Percentiles rank a stretch among this genome's conserved stretches.
phyloP scores from a whole-genome alignment of 768 basidiomycete genomes.

The Pleurotus salmoneostramineus region DNA sequence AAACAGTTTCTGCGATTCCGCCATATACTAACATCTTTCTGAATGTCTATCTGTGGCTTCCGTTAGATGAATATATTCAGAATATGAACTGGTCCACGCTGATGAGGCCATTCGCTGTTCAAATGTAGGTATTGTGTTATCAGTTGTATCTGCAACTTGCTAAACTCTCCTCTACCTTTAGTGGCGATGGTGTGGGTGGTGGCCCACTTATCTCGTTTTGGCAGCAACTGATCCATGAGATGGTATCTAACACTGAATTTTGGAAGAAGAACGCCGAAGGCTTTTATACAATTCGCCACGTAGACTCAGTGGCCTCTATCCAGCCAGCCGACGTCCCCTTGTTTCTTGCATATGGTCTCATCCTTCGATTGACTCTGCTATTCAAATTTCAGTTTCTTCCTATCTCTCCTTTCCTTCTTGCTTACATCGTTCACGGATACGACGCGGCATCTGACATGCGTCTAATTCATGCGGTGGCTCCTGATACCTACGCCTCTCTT shows the following conservation, averaged over 20 bases:
- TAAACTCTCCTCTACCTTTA: neutral
- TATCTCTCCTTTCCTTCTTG: constrained; percentile 3
- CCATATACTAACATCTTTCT: no score
- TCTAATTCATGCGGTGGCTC: constrained; percentile 1
- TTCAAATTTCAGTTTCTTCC: neutral
- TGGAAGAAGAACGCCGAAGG: constrained; percentile 1
- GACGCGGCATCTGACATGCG: neutral
- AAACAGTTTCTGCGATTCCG: no score
- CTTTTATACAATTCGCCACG: neutral
- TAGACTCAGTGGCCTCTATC: neutral
- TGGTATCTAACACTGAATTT: neutral
- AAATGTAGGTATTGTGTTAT: no score
- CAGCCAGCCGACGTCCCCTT: neutral
- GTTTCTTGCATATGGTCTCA: neutral
- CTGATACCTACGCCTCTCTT: neutral
- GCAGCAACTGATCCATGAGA: neutral
- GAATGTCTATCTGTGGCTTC: no score
- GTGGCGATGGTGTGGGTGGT: constrained; percentile 1
- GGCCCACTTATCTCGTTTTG: constrained; percentile 5
- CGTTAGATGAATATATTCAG: no score
- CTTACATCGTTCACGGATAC: constrained; percentile 2
- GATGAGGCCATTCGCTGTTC: no score
- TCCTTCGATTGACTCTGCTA: neutral
- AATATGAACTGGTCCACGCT: no score
- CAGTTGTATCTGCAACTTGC: no score